Percentiles rank a stretch among this genome's conserved stretches.
These are phyloP conservation scores for Cystobasidiopsis lactophilus DNA, from an alignment of 768 basidiomycete genomes.

Conservation along the genomic window DNA sequence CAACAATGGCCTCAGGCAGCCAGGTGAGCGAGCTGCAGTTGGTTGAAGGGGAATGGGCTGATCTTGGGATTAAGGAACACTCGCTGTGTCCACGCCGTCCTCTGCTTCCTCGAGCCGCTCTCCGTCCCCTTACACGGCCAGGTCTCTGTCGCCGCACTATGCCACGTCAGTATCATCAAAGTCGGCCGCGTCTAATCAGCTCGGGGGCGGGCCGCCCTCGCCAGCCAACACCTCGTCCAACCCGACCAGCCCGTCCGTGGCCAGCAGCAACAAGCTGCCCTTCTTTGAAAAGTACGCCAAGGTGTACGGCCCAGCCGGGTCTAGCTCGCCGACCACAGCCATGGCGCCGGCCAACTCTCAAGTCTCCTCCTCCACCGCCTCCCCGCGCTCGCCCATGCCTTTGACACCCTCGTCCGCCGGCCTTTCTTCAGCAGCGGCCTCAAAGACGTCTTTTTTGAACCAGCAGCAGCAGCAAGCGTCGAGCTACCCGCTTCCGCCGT, in stretches of 20 bases:
- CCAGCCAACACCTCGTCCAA: not conserved
- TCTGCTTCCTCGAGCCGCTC: not conserved
- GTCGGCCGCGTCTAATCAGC: not conserved
- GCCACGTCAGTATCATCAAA: not conserved
- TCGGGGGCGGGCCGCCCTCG: not conserved
- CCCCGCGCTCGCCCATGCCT: too few species aligned
- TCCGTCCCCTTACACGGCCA: not conserved
- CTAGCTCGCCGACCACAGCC: conserved; percentile 2
- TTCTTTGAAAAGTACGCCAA: conserved; percentile 1
- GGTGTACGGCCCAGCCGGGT: not conserved
- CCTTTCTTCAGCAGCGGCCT: too few species aligned
- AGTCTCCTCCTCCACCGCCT: too few species aligned
- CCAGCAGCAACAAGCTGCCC: not conserved
- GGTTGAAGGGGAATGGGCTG: not conserved
- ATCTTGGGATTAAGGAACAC: not conserved
- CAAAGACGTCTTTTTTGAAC: too few species aligned
- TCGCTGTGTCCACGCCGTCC: not conserved
- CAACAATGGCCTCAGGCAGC: not conserved
- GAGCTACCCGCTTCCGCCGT: too few species aligned
- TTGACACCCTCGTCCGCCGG: too few species aligned
- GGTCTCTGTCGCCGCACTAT: not conserved
- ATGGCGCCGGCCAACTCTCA: too few species aligned
- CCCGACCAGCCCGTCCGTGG: not conserved
- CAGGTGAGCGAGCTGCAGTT: not conserved
- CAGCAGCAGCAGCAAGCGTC: too few species aligned